Conservation (phyloP, 495 filamentous ascomycete species). For the Podospora bellae-mahoneyi region DNA sequence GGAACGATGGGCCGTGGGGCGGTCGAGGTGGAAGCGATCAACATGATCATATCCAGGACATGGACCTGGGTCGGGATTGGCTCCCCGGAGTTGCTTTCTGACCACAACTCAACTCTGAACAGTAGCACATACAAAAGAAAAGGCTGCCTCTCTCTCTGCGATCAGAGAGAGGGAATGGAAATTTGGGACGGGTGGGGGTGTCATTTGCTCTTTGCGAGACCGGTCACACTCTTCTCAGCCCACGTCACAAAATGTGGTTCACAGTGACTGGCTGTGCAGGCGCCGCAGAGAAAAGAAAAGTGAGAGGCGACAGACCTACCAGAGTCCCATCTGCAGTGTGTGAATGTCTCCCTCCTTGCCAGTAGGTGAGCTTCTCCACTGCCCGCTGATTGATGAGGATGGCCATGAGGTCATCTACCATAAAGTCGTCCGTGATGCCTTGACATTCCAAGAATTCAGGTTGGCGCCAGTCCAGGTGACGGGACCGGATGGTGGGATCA, state of each 20-base stretch:
- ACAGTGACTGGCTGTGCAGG: slow-evolving; percentile 25
- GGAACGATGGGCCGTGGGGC: slow-evolving; percentile 7
- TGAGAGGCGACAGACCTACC: neutral
- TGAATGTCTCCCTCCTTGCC: neutral
- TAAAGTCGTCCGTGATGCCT: neutral
- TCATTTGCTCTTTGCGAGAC: slow-evolving; percentile 12
- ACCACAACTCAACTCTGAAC: neutral
- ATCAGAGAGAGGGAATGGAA: neutral
- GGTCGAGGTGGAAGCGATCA: slow-evolving; percentile 12
- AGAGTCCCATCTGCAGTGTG: neutral
- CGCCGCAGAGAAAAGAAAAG: slow-evolving; percentile 18
- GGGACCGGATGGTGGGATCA: neutral
- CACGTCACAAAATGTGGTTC: slow-evolving; percentile 26
- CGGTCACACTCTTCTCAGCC: slow-evolving; percentile 9
- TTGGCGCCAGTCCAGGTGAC: neutral
- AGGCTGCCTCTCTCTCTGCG: neutral
- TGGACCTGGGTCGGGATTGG: slow-evolving; percentile 10
- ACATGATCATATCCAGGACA: slow-evolving; percentile 12
- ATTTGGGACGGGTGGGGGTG: neutral
- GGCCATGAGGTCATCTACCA: neutral
- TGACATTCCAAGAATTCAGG: neutral
- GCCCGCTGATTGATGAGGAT: neutral
- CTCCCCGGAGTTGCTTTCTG: neutral
- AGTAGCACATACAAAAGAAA: too few relatives aligned
- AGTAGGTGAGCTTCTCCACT: neutral